Evolutionary conservation across 1,284 basidiomycete genomes (phyloP).

Genomic region (Cerioporus squamosus): DNA sequence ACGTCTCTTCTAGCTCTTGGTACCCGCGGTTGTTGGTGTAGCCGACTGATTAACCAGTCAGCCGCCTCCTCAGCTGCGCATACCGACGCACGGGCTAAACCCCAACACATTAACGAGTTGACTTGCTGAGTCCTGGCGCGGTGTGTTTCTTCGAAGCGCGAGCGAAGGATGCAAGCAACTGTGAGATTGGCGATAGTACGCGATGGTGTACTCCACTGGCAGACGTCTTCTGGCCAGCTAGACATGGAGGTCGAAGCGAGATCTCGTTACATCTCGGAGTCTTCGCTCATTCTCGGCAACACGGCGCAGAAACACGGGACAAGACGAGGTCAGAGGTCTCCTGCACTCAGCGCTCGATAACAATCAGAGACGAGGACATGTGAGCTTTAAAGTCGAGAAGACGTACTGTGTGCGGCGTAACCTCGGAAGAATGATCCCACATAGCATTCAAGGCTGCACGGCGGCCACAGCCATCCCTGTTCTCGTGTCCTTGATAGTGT

Average conservation of each 20-base stretch:
- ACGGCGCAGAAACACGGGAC: neutral
- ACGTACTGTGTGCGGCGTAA: constrained; percentile 4
- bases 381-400: constrained; percentile 4
- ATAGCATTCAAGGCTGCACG: neutral
- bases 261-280: too few species aligned
- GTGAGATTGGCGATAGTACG: too few species aligned
- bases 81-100: neutral
- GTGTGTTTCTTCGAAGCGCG: too few species aligned
- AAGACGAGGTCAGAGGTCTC: neutral
- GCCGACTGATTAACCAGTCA: constrained; percentile 14
- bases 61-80: neutral
- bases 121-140: too few species aligned
- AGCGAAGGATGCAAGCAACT: too few species aligned
- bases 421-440: constrained; percentile 1
- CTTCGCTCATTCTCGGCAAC: neutral
- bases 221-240: too few species aligned
- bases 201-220: too few species aligned
- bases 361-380: constrained; percentile 8
- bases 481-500: too few species aligned
- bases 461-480: neutral
- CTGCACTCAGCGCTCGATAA: neutral
- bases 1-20: constrained; percentile 12
- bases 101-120: too few species aligned
- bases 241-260: too few species aligned
- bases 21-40: constrained; percentile 4